Conservation (phyloP, 257 asterid species). For the Eustoma russellianum region DNA sequence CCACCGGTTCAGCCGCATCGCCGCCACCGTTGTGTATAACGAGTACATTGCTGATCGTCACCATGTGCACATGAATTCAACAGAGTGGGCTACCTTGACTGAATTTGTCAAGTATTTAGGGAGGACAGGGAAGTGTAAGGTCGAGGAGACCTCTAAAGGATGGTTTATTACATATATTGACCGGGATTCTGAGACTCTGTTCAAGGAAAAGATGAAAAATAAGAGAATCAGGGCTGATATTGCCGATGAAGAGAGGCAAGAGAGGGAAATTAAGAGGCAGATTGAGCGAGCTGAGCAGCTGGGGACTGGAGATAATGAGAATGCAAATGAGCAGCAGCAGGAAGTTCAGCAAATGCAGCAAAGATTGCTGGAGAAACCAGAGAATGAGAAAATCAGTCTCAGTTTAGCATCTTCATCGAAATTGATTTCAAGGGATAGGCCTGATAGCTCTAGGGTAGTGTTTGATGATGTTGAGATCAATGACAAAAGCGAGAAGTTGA, state of each 20-base stretch:
- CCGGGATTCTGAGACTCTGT: slow-evolving; percentile 77
- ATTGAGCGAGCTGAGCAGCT: slow-evolving; percentile 79
- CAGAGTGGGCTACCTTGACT: slow-evolving; percentile 85
- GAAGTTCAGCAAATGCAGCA: slow-evolving; percentile 18
- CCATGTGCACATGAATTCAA: slow-evolving; percentile 87
- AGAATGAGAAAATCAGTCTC: slow-evolving; percentile 53
- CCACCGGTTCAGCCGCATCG: slow-evolving; percentile 82
- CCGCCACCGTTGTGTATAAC: slow-evolving; percentile 93
- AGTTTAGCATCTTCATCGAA: slow-evolving; percentile 45
- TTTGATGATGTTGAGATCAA: slow-evolving; percentile 51
- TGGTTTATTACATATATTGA: slow-evolving; percentile 94
- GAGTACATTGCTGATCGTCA: slow-evolving; percentile 80
- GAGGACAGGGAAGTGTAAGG: slow-evolving; percentile 71
- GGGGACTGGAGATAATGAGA: slow-evolving; percentile 17
- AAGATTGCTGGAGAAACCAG: slow-evolving; percentile 35
- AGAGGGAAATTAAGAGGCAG: slow-evolving; percentile 73
- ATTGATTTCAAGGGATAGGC: slow-evolving; percentile 26
- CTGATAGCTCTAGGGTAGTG: slow-evolving; percentile 36
- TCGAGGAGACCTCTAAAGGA: slow-evolving; percentile 85
- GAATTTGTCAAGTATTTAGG: slow-evolving; percentile 87
- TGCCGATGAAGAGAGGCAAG: slow-evolving; percentile 87
- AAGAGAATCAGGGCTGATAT: slow-evolving; percentile 74
- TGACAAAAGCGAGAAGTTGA: slow-evolving; percentile 28
- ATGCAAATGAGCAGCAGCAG: slow-evolving; percentile 18
- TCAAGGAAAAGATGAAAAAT: slow-evolving; percentile 89